Evolutionary conservation across 1,284 basidiomycete species (phyloP), one percentile per base, ranked within the genome.

Genomic region (Coniophora puteana): DNA sequence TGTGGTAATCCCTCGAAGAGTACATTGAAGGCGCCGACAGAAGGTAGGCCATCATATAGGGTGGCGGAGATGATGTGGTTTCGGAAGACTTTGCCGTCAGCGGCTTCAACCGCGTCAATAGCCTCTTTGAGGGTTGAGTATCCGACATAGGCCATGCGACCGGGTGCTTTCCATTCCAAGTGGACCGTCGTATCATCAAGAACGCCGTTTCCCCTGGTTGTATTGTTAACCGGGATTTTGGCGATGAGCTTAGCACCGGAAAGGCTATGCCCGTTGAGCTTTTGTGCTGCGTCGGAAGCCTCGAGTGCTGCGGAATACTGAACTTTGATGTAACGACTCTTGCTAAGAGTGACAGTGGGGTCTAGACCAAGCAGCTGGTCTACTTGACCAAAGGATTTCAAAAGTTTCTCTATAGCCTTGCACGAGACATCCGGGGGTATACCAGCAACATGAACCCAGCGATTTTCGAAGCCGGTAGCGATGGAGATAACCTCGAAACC

Each of bases 1-100:
- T 69, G 54, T 1, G 82, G 82, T 5, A 86, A 52, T 5, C 71
- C 65, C 3, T 54, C 52, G 51, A 83, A 75, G 12, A 72, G 73
- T 31, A 87, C 74, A 13, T 76, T 87, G 50, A 69, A 68, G 1
- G 56, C 52, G 4, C 74, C 76, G 4, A 83, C 65, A 3, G 67
- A 67, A 2, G 83, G 83, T 1, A 81, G 46, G 1, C 78, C 80
- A 6, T 67, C 57, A 51, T 83, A 73, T 8, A 76, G 48, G 1
- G 51, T 52, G 0, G 75, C 80, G 8, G 62, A 59, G 3, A 82
- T 52, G 33, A 62, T 57, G 32, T 61, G 61, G 14, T 66, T 65
- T 0, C 65, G 59, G 21, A 70, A 53, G 3, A 63, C 63, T 0
- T 49, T 48, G 1, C 62, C 56, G 24, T 58, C 61, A 1, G 70